Conservation (phyloP, 2,329 filamentous ascomycete genomes). For the Diaporthe sp. region DNA sequence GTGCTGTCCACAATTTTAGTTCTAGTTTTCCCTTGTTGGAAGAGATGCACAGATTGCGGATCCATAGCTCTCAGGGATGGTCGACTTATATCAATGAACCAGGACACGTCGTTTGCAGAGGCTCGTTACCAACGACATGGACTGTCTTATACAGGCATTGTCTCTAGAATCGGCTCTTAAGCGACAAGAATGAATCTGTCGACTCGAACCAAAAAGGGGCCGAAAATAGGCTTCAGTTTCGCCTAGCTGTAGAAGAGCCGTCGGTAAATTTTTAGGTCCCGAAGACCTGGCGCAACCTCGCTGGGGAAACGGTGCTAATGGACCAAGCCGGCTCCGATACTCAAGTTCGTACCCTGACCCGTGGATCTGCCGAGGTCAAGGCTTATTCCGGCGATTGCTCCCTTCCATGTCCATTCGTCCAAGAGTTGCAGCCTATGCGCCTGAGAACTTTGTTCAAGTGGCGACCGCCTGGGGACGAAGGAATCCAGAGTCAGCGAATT, state of each 20-base stretch:
- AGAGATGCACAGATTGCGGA: too few species aligned
- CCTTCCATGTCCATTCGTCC: not conserved
- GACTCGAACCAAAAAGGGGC: not conserved
- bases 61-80: too few species aligned
- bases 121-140: not conserved
- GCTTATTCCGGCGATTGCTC: not conserved
- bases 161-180: not conserved
- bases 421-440: not conserved
- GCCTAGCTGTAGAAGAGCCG: not conserved
- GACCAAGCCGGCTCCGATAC: not conserved
- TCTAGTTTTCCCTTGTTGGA: too few species aligned
- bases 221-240: not conserved
- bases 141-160: not conserved
- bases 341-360: not conserved
- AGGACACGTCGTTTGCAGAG: not conserved
- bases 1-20: too few species aligned
- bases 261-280: slow-evolving; percentile 13
- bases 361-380: slow-evolving; percentile 21
- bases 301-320: not conserved
- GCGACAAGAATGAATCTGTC: not conserved
- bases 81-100: too few species aligned
- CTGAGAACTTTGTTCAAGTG: not conserved
- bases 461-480: not conserved
- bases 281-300: not conserved
- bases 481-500: not conserved